phyloP scores from a whole-genome alignment of 306 rosid genomes.

The barrel medic (Medicago truncatula) region MtrunA17r5.0-ANR NC_053042.1:10209501-10210000 shows the following conservation, averaged over 20 bases:
- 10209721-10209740: constrained; percentile 1
- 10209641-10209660: background rate
- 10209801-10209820: background rate
- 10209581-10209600: constrained; percentile 38
- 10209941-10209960: constrained; percentile 14
- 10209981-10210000: background rate
- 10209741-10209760: constrained; percentile 14
- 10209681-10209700: background rate
- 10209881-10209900: background rate
- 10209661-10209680: constrained; percentile 5
- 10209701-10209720: constrained; percentile 25
- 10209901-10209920: background rate
- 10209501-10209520: constrained; percentile 78
- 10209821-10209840: background rate
- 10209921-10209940: background rate
- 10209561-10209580: constrained; percentile 72
- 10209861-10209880: background rate
- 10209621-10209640: constrained; percentile 7
- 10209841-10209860: background rate
- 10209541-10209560: constrained; percentile 77
- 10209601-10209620: constrained; percentile 32
- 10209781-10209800: constrained; percentile 4
- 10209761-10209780: background rate
- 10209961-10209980: background rate
- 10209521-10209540: constrained; percentile 76